Evolutionary conservation across 306 rosid genomes (phyloP), one percentile per base, ranked within the genome.

Genomic region (Cucurbita maxima): DNA sequence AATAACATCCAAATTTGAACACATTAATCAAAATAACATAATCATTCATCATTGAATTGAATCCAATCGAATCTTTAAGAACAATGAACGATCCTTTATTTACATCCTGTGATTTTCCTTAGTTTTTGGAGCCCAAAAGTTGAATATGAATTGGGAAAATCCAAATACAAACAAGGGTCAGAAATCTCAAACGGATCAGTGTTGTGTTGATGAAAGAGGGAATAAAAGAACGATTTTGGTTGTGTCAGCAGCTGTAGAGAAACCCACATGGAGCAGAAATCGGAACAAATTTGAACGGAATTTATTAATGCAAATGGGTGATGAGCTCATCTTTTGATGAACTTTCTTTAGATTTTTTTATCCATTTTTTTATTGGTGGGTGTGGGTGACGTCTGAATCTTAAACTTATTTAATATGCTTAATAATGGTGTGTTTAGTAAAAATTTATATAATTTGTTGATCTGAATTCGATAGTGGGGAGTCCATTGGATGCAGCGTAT

Each of bases 311-410:
- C 63, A 72, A 53, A 53, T 72, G 76, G 76, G n/a, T 72, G 63
- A 18, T 37, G 76, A 53, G 62, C 76, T 72, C 76, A 72, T 53
- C 64, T 54, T 72, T 72, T 54, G 63, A 71, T 53, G 50, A 72
- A 72, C 11, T 72, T 72, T 72, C 61, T 38, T 54, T 72, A 37
- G 37, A 53, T 54, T 53, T 72, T 3, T 72, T 37, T 54, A 54
- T 38, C 16, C 6, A 62, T 8, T 57, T 4, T 63, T 19, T 38
- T 71, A n/a, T 4, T 72, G 37, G 76, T 72, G 50, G 76, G 76
- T 72, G 63, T 54, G 63, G 63, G 19, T 72, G 76, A 72, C 76
- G 76, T 55, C 34, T 55, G 50, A 72, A 54, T 37, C 76, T 72
- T 18, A 71, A 71, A 12, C 63, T 72, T 43, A 70, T 50, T 50